Conservation (phyloP, 441 rosid genomes). For the Bocquillonia castaneifolia region DNA sequence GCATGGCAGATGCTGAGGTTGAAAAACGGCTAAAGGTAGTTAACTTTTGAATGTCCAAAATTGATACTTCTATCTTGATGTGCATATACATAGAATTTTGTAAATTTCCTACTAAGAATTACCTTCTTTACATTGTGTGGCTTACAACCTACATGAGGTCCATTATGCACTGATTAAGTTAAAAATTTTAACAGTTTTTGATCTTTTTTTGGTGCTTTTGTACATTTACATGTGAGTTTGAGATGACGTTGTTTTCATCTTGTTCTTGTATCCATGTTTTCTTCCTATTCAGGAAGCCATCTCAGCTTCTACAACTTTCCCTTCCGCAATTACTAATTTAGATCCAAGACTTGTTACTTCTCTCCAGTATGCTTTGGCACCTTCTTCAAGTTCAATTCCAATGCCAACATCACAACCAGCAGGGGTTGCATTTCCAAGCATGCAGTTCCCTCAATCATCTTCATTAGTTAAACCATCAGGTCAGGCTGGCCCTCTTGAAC, state of each 20-base stretch:
- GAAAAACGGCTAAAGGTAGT: slow-evolving; percentile 81
- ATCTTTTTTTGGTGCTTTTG: neutral
- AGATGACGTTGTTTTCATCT: slow-evolving; percentile 11
- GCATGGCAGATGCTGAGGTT: slow-evolving; percentile 81
- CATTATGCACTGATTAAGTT: neutral
- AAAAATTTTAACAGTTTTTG: neutral
- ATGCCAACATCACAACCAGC: slow-evolving; percentile 45
- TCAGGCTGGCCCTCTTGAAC: slow-evolving; percentile 53
- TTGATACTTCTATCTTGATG: neutral
- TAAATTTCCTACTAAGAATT: neutral
- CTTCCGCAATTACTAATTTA: slow-evolving; percentile 45
- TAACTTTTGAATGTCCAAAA: slow-evolving; percentile 13
- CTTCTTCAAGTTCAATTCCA: slow-evolving; percentile 55
- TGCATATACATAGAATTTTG: neutral
- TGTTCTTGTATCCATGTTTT: slow-evolving; percentile 1
- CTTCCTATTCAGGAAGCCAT: slow-evolving; percentile 62
- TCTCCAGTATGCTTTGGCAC: slow-evolving; percentile 53
- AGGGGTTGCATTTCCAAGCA: slow-evolving; percentile 40
- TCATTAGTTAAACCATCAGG: slow-evolving; percentile 51
- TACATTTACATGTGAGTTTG: slow-evolving; percentile 6
- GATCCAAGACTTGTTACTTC: slow-evolving; percentile 63
- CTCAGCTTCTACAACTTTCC: slow-evolving; percentile 52
- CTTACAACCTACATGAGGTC: neutral
- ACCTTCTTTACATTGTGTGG: neutral
- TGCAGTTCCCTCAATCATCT: slow-evolving; percentile 50